Evolutionary conservation across 2,329 filamentous ascomycete genomes (phyloP).

Genomic region (Helicocarpus griseus): DNA sequence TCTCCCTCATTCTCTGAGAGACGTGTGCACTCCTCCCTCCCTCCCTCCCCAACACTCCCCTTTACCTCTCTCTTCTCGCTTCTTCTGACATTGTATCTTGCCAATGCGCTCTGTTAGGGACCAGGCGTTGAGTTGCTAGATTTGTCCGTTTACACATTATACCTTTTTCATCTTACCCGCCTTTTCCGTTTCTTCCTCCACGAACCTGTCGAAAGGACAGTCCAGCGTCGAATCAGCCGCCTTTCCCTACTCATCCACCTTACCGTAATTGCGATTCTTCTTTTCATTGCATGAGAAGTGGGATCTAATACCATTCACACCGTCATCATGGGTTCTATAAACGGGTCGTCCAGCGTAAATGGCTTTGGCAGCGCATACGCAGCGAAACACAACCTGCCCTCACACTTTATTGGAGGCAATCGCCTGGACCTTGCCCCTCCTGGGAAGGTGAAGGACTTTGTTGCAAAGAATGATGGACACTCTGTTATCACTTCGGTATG

Average conservation of each 20-base stretch:
- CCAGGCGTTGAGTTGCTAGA: constrained; percentile 1
- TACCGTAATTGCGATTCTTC: not conserved
- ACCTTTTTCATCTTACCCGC: not conserved
- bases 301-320: constrained; percentile 1
- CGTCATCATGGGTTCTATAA: constrained; percentile 31
- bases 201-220: not conserved
- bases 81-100: not conserved
- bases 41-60: not conserved
- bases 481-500: constrained; percentile 96
- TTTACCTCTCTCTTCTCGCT: not conserved
- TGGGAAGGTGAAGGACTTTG: constrained; percentile 92
- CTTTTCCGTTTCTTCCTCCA: not conserved
- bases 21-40: not conserved
- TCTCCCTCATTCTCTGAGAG: not conserved
- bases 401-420: constrained; percentile 97
- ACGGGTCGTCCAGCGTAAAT: constrained; percentile 33
- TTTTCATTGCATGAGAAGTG: not conserved
- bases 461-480: constrained; percentile 79
- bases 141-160: not conserved
- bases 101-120: not conserved
- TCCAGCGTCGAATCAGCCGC: not conserved
- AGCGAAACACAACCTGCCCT: constrained; percentile 69
- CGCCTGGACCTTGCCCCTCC: constrained; percentile 69
- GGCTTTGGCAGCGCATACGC: constrained; percentile 57
- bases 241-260: constrained; percentile 2